These are phyloP conservation scores for Vitis cinerea DNA, from an alignment of 164 flowering plant genomes.

Conservation along the genomic window DNA sequence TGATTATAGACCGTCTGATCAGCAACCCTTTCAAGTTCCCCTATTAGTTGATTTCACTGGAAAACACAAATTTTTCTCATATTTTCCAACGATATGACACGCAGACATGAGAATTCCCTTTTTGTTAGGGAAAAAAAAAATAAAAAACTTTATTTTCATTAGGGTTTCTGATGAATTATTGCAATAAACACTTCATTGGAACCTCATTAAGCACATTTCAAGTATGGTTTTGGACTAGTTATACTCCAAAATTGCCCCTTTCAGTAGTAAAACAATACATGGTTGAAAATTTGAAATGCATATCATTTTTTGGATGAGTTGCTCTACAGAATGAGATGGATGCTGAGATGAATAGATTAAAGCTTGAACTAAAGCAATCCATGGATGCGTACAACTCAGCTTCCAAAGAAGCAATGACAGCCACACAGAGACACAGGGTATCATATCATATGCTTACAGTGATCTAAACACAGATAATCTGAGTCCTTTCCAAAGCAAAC, in stretches of 20 bases:
- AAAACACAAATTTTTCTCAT: too few relatives aligned
- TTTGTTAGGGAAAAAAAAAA: too few relatives aligned
- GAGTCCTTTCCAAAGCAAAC: background rate
- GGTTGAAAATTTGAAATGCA: background rate
- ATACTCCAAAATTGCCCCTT: background rate
- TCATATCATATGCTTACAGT: background rate
- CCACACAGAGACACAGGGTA: constrained; percentile 33
- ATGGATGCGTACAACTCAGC: constrained; percentile 38
- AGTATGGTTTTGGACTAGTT: background rate
- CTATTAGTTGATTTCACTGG: too few relatives aligned
- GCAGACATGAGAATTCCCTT: too few relatives aligned
- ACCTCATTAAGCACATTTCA: too few relatives aligned
- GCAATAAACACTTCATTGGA: too few relatives aligned
- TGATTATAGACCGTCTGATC: too few relatives aligned
- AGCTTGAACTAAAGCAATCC: constrained; percentile 38
- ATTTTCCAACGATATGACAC: too few relatives aligned
- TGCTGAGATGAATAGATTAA: constrained; percentile 40
- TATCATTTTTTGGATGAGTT: background rate
- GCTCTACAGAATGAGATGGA: constrained; percentile 26
- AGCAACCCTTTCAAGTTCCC: too few relatives aligned
- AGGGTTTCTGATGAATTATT: too few relatives aligned
- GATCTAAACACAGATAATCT: background rate
- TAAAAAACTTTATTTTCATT: too few relatives aligned
- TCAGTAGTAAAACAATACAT: background rate
- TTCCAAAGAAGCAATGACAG: constrained; percentile 29